Conservation (phyloP, 139 green algal genomes). For the Micromonas commoda region DNA sequence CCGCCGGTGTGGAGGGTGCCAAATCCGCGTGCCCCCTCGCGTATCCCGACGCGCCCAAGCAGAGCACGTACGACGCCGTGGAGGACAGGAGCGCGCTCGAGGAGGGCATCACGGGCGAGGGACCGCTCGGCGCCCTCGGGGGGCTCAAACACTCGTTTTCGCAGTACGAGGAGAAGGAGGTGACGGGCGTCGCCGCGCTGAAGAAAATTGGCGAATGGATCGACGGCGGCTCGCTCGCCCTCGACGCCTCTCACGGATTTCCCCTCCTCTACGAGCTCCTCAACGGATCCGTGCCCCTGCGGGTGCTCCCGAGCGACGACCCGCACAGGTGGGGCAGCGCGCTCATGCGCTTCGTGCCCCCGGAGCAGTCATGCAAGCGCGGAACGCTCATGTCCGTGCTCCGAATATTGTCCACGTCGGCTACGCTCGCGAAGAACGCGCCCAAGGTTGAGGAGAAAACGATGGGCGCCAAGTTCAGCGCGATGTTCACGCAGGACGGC, state of each 20-base stretch:
- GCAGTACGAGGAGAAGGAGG: not conserved
- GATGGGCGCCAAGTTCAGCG: not conserved
- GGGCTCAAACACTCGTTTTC: not conserved
- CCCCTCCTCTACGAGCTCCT: constrained; percentile 30
- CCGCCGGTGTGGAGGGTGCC: not conserved
- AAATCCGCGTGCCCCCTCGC: constrained; percentile 5
- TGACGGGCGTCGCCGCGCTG: not conserved
- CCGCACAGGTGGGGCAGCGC: constrained; percentile 6
- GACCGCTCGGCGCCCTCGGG: constrained; percentile 13
- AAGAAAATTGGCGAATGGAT: constrained; percentile 25
- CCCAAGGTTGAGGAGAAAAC: not conserved
- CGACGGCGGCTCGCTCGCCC: constrained; percentile 6
- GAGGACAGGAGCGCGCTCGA: constrained; percentile 7
- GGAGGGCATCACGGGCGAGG: constrained; percentile 2
- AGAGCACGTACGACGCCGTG: constrained; percentile 15
- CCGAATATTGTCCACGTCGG: constrained; percentile 4
- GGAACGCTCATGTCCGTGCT: constrained; percentile 24
- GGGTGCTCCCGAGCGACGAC: constrained; percentile 17
- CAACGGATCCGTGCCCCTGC: not conserved
- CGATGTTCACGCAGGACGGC: constrained; percentile 29
- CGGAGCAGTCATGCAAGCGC: not conserved
- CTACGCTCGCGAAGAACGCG: constrained; percentile 5
- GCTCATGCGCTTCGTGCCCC: constrained; percentile 28
- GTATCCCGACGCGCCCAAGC: not conserved
- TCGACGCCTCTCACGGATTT: constrained; percentile 19